Evolutionary conservation across 345 rosid species (phyloP), one percentile per base, ranked within the genome.

Genomic region (Bruguiera sexangula): DNA sequence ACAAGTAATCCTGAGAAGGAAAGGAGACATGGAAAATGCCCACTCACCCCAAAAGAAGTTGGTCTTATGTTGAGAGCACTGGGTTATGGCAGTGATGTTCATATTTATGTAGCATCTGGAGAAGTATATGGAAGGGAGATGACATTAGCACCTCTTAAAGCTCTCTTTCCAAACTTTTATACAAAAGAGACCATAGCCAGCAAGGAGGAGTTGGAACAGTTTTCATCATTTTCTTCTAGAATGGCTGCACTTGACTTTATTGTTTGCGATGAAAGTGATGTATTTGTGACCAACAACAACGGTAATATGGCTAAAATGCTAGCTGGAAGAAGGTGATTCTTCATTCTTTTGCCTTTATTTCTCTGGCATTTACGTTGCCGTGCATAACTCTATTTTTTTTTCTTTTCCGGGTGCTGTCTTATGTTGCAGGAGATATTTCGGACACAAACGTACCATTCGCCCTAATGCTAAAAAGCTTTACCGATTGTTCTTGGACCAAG

Each of bases 231-330:
- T 63, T 96, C 98, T 71, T 96, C 99, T 10, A 81, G 99, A 52
- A 96, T 96, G 99, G 99, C 99, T 81, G 99, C 99, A 0, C 90
- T 96, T 7, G 99, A 96, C 80, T 96, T 92, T 69, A 82, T 86
- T 46, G 99, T 92, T 63, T 95, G 98, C 59, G 98, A 92, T 70
- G 92, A 88, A 83, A 95, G 99, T 71, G 96, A 90, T 75, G 97
- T 95, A 2, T 92, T 95, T 67, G 98, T 92, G 56, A 92, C 99
- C 59, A 95, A 95, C 81, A 96, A 96, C 79, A 95, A 95, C 55
- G 99, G 99, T 57, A 95, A 95, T 79, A 95, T 95, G 99, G 99
- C 98, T 9, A 85, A 69, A 70, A 95, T 95, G 29, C 78, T 95
- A 80, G 97, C 98, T 20, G 99, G 99, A 64, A 75, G 97, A 78